Evolutionary conservation across 371 early-diverging fungal genomes (phyloP).

Genomic region (Mucor plumbeus): DNA sequence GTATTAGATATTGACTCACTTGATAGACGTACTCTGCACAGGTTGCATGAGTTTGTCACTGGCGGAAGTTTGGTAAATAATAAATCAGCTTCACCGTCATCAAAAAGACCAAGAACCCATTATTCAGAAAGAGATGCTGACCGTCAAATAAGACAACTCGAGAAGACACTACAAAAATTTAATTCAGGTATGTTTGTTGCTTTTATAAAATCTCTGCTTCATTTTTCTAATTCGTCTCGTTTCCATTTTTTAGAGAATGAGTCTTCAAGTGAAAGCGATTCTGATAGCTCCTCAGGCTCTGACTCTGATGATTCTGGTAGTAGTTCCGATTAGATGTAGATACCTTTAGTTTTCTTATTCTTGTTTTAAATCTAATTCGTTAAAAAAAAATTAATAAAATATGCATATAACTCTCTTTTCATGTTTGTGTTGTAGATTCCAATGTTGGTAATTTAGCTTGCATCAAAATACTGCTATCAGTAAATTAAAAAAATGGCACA

Average conservation of each 20-base stretch:
- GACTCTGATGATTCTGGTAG: conserved; percentile 83
- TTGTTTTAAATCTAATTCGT: conserved; percentile 1
- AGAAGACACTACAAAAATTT: conserved; percentile 70
- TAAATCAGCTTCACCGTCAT: conserved; percentile 10
- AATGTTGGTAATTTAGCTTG: no score
- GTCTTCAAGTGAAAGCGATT: conserved; percentile 61
- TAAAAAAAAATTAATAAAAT: conserved; percentile 7
- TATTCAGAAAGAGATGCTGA: conserved; percentile 59
- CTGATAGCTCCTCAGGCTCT: conserved; percentile 67
- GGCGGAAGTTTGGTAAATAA: conserved; percentile 50
- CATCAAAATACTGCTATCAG: no score
- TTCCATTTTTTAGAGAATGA: conserved; percentile 34
- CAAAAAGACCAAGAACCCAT: conserved; percentile 51
- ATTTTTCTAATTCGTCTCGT: background rate
- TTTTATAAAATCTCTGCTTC: background rate
- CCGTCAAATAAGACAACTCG: conserved; percentile 68
- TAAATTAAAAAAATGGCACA: no score
- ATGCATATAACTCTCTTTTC: background rate
- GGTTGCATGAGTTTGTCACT: conserved; percentile 85
- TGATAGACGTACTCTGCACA: conserved; percentile 81
- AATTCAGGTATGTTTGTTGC: conserved; percentile 29
- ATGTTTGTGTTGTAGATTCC: no score
- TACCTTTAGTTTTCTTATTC: conserved; percentile 15
- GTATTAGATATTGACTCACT: conserved; percentile 95
- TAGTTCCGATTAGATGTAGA: conserved; percentile 65